These are phyloP conservation scores for Calonectria fujianensis DNA, from an alignment of 2,329 filamentous ascomycete species.

Conservation along the genomic window DNA sequence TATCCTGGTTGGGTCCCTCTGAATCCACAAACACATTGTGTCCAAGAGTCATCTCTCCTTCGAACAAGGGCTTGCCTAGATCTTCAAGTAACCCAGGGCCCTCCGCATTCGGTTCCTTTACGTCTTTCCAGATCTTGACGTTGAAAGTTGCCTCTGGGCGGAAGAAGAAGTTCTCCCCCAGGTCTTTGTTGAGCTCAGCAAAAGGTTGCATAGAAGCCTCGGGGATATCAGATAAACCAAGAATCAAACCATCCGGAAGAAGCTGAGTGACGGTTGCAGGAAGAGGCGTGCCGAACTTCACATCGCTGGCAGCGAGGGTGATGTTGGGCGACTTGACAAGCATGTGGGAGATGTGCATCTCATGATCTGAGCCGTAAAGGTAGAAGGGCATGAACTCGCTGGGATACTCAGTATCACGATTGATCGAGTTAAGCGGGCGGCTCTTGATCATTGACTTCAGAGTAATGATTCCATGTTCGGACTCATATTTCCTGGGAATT, in stretches of 20 bases:
- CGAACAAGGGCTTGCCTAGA: slow-evolving; percentile 28
- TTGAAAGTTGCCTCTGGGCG: slow-evolving; percentile 18
- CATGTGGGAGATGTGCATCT: slow-evolving; percentile 65
- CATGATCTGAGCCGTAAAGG: slow-evolving; percentile 62
- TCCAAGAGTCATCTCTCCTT: slow-evolving; percentile 35
- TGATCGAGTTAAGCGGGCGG: slow-evolving; percentile 60
- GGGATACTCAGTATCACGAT: slow-evolving; percentile 61
- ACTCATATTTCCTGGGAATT: slow-evolving; percentile 25
- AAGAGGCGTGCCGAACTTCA: slow-evolving; percentile 42
- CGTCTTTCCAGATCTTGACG: slow-evolving; percentile 44
- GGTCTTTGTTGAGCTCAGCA: slow-evolving; percentile 44
- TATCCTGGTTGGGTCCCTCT: slow-evolving; percentile 49
- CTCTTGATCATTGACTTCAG: slow-evolving; percentile 55
- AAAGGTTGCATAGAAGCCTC: slow-evolving; percentile 64
- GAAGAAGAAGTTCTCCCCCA: slow-evolving; percentile 46
- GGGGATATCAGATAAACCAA: slow-evolving; percentile 57
- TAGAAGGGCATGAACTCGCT: slow-evolving; percentile 64
- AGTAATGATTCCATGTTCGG: slow-evolving; percentile 51
- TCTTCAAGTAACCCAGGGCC: slow-evolving; percentile 37
- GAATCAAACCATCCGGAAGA: slow-evolving; percentile 50
- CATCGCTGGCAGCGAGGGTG: slow-evolving; percentile 55
- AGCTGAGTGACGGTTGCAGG: slow-evolving; percentile 43
- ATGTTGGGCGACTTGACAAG: slow-evolving; percentile 65
- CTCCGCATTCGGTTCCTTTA: neutral
- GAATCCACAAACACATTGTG: slow-evolving; percentile 50